Evolutionary conservation across 345 rosid species (phyloP).

Genomic region (Moringa oleifera): DNA sequence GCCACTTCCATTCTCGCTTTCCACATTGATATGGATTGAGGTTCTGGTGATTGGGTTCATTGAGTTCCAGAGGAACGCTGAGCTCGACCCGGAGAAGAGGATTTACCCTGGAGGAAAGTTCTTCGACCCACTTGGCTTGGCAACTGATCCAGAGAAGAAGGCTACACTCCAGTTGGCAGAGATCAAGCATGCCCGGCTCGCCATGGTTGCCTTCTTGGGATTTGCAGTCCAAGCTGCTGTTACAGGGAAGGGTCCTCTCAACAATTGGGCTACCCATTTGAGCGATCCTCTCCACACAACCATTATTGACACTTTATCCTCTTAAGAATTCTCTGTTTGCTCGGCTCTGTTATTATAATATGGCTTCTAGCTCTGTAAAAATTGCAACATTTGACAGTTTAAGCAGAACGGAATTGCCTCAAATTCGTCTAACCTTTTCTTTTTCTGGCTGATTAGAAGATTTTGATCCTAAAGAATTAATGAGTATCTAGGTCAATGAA

Average conservation of each 20-base stretch:
- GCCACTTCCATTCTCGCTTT: slow-evolving; percentile 79
- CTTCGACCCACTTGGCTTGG: slow-evolving; percentile 88
- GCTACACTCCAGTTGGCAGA: slow-evolving; percentile 85
- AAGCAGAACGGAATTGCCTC: neutral
- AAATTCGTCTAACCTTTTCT: too few relatives aligned
- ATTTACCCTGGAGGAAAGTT: slow-evolving; percentile 80
- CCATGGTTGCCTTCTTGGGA: slow-evolving; percentile 88
- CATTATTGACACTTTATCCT: slow-evolving; percentile 73
- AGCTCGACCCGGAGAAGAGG: slow-evolving; percentile 90
- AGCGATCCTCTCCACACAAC: slow-evolving; percentile 99
- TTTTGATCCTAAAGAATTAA: too few relatives aligned
- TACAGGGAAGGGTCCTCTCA: slow-evolving; percentile 90
- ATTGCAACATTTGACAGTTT: neutral
- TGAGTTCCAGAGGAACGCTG: slow-evolving; percentile 89
- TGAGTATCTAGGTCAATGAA: too few relatives aligned
- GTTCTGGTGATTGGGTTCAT: slow-evolving; percentile 79
- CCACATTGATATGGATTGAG: slow-evolving; percentile 87
- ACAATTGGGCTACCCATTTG: slow-evolving; percentile 98
- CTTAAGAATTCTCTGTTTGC: slow-evolving; percentile 18
- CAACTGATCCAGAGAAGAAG: slow-evolving; percentile 88
- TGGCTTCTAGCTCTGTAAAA: neutral
- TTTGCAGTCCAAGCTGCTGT: slow-evolving; percentile 92
- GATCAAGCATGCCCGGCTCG: slow-evolving; percentile 98
- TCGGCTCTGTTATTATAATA: neutral
- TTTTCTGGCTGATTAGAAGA: too few relatives aligned